Evolutionary conservation across 305 asterid genomes (phyloP), one percentile per base, ranked within the genome.

Genomic region (Fraxinus sp.): DNA sequence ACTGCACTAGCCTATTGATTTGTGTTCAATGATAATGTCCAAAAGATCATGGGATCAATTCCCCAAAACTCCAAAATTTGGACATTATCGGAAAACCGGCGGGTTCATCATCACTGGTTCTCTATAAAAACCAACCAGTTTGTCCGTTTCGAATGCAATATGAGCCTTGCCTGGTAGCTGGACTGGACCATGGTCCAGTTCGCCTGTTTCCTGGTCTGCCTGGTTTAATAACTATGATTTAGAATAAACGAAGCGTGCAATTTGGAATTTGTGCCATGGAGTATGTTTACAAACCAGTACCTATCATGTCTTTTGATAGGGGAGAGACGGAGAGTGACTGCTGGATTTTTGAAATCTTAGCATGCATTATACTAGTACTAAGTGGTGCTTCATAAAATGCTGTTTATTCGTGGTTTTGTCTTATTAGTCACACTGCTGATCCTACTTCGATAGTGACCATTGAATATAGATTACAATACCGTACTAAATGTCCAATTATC

Each of bases 361-460:
- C 33, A 46, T 2, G 7, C 20, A 14, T 9, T 36, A 7, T 13
- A 5, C 41, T 74, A 18, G 3, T 37, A 8, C 13, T 26, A 2
- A 13, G 28, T 41, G 36, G 37, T 44, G 11, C 79, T 46, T 24
- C 14, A 26, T 10, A 30, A 46, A 76, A 46, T 46, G 14, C 24
- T 76, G 33, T 76, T 44, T 76, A 13, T 46, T 24, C 5, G n/a
- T 74, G 18, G 11, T 20, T 76, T 76, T 76, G 2, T 8, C 73
- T 10, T 73, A 49, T 73, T 49, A 32, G 30, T 52, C 59, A 73
- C 57, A 26, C 79, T 80, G 41, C 11, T 72, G 79, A 73, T 80
- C 18, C 62, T 73, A 78, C 59, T 52, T 33, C 37, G 35, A 74
- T 32, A 16, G 10, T 4, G 14, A 41, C 66, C 14, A 5, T 59